phyloP scores from a whole-genome alignment of 345 rosid species.

The Jatropha curcas region DNA sequence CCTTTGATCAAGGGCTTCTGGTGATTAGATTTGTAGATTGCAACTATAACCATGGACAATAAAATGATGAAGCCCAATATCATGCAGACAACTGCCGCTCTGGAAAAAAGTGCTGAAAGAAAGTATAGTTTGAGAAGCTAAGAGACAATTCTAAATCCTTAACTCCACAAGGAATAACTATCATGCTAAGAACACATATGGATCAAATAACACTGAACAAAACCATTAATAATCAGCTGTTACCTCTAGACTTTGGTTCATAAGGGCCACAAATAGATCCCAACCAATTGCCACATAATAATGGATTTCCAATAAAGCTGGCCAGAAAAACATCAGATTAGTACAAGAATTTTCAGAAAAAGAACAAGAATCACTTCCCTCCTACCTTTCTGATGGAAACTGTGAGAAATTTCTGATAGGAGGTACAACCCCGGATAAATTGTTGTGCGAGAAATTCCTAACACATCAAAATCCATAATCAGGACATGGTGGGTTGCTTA shows the following conservation, averaged over 20 bases:
- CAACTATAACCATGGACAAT: conserved; percentile 47
- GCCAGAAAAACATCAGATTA: not conserved
- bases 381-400: conserved; percentile 67
- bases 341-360: not conserved
- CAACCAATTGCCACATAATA: conserved; percentile 79
- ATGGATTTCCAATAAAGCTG: conserved; percentile 81
- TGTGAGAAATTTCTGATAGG: conserved; percentile 60
- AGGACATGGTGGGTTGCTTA: too few relatives aligned
- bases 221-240: too few relatives aligned
- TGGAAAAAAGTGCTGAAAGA: conserved; percentile 47
- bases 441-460: conserved; percentile 90
- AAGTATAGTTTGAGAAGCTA: not conserved
- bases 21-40: conserved; percentile 59
- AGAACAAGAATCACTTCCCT: not conserved
- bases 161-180: not conserved
- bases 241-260: conserved; percentile 58
- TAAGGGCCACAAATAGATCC: conserved; percentile 73
- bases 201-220: not conserved
- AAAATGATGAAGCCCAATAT: conserved; percentile 55
- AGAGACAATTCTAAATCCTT: not conserved
- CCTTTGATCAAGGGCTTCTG: conserved; percentile 35
- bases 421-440: conserved; percentile 74
- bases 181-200: too few relatives aligned
- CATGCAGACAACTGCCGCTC: conserved; percentile 61
- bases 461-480: not conserved